Conservation (phyloP, 306 rosid genomes). For the Rosa chinensis region DNA sequence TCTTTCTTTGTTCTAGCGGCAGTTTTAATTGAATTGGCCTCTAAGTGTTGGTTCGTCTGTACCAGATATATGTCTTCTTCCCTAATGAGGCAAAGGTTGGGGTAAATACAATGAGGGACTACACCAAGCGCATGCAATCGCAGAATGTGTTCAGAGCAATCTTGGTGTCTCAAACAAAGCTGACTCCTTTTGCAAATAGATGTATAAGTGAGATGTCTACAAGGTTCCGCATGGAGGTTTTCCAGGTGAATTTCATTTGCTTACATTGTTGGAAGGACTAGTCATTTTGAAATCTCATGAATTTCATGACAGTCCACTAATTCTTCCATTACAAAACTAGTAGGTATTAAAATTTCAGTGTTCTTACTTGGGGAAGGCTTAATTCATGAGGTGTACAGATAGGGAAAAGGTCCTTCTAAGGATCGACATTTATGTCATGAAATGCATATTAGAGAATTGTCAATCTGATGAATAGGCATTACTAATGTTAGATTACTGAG, state of each 20-base stretch:
- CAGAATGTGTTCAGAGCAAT: slow-evolving; percentile 66
- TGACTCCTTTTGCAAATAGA: slow-evolving; percentile 50
- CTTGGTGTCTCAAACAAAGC: slow-evolving; percentile 54
- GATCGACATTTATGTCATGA: neutral
- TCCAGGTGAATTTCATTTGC: slow-evolving; percentile 51
- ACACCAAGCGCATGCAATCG: slow-evolving; percentile 58
- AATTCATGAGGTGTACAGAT: neutral
- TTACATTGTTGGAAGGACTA: neutral
- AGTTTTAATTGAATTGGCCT: too few relatives aligned
- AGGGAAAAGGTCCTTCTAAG: neutral
- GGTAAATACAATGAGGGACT: slow-evolving; percentile 48
- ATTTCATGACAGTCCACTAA: neutral
- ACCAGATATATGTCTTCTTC: slow-evolving; percentile 67
- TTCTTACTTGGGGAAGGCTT: neutral
- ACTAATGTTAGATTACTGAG: too few relatives aligned
- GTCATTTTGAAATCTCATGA: neutral
- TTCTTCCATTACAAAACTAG: neutral
- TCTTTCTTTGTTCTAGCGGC: neutral
- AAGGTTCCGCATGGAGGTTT: slow-evolving; percentile 64
- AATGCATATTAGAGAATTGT: neutral
- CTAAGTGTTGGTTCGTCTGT: slow-evolving; percentile 17
- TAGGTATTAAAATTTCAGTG: neutral
- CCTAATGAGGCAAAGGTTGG: slow-evolving; percentile 68
- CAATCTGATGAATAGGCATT: too few relatives aligned
- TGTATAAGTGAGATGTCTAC: slow-evolving; percentile 44